Conservation (phyloP, 208 protist genomes). For the Trypanosoma mega region DNA sequence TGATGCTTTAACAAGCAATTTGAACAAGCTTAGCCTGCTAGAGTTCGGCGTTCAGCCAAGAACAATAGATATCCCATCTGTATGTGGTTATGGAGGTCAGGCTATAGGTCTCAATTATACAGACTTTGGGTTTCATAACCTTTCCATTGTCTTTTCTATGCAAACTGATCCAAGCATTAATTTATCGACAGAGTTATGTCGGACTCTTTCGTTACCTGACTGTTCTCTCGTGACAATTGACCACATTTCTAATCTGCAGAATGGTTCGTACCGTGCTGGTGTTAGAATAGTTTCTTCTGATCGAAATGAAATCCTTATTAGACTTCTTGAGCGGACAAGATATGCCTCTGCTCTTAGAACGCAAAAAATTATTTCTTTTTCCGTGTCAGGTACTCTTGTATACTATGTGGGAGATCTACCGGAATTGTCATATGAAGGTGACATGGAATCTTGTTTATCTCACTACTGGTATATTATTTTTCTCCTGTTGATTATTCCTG, state of each 20-base stretch:
- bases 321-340: constrained; percentile 39
- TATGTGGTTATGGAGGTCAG: constrained; percentile 32
- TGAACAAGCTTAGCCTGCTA: constrained; percentile 39
- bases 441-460: constrained; percentile 34
- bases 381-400: constrained; percentile 32
- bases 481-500: constrained; percentile 63
- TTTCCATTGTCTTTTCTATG: constrained; percentile 19
- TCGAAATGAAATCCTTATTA: constrained; percentile 30
- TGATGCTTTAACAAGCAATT: constrained; percentile 10
- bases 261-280: not conserved
- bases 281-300: constrained; percentile 22
- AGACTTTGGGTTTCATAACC: constrained; percentile 22
- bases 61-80: constrained; percentile 32
- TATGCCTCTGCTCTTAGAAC: constrained; percentile 46
- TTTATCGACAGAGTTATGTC: constrained; percentile 10
- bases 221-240: constrained; percentile 22
- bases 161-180: not conserved
- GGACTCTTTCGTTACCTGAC: constrained; percentile 16
- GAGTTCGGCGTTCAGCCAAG: constrained; percentile 43
- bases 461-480: constrained; percentile 89
- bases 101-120: not conserved
- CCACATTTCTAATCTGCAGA: not conserved
- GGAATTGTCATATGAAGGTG: constrained; percentile 28
- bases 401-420: constrained; percentile 35
- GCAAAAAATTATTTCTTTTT: constrained; percentile 47